These are phyloP conservation scores for Cryptosporidium parvum DNA, from an alignment of 169 alveolate species.

Conservation along the genomic window DNA sequence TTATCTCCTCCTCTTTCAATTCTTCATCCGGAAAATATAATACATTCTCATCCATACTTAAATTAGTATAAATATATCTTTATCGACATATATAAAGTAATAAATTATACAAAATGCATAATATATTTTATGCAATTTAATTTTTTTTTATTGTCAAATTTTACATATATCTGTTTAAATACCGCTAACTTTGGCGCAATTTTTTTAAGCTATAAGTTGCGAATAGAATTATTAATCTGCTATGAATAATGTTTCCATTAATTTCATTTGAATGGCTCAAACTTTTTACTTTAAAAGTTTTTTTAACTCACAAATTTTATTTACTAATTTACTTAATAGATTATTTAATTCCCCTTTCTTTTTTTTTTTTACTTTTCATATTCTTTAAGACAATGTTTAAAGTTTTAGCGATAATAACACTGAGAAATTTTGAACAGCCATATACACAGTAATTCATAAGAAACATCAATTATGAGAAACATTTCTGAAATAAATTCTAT, in stretches of 20 bases:
- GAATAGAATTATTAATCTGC: too few species aligned
- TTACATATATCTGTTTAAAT: background rate
- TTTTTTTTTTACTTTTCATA: too few species aligned
- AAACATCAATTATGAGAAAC: background rate
- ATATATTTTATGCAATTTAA: background rate
- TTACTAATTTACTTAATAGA: too few species aligned
- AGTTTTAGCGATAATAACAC: background rate
- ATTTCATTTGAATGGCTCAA: background rate
- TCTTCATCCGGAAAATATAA: constrained; percentile 61
- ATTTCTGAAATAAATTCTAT: too few species aligned
- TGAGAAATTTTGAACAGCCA: too few species aligned
- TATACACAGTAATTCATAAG: too few species aligned
- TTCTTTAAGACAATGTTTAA: too few species aligned
- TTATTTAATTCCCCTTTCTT: too few species aligned
- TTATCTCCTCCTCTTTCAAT: background rate
- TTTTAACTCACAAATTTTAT: too few species aligned
- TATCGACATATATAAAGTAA: background rate
- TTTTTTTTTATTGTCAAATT: background rate
- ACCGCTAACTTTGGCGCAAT: background rate
- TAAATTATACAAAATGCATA: background rate
- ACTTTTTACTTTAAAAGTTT: background rate
- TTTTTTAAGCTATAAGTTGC: background rate
- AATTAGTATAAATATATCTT: background rate
- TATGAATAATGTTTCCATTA: too few species aligned
- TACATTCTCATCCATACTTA: constrained; percentile 23